Evolutionary conservation across 2,329 filamentous ascomycete species (phyloP).

Genomic region (Pseudogymnoascus sp.): DNA sequence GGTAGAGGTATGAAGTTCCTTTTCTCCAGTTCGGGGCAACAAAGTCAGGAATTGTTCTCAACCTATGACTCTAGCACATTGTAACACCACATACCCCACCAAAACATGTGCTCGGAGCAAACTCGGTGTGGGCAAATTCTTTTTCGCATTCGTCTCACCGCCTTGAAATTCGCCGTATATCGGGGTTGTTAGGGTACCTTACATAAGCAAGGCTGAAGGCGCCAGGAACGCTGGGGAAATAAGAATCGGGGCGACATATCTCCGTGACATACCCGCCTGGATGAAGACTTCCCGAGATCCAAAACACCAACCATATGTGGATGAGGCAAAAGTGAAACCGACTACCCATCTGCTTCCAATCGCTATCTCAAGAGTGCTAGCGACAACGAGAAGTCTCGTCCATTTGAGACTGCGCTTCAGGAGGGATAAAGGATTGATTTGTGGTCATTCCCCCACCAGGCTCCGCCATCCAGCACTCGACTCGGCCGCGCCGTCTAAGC

Average conservation of each 20-base stretch:
- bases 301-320: background rate
- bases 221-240: background rate
- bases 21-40: background rate
- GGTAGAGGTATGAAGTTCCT: background rate
- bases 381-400: background rate
- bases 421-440: background rate
- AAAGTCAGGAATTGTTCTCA: background rate
- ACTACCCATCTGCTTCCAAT: background rate
- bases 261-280: slow-evolving; percentile 6
- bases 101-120: slow-evolving; percentile 7
- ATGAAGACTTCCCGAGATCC: background rate
- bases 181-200: background rate
- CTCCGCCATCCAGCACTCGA: background rate
- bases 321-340: slow-evolving; percentile 7
- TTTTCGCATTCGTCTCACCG: slow-evolving; percentile 9
- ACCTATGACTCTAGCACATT: slow-evolving; percentile 4
- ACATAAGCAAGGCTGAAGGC: background rate
- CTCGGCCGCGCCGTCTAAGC: background rate
- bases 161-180: background rate
- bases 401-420: background rate
- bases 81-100: background rate
- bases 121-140: slow-evolving; percentile 5
- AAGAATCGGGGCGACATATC: background rate
- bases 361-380: background rate
- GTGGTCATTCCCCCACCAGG: background rate